Conservation (phyloP, 2,329 filamentous ascomycete genomes). For the Neurospora sp. region DNA sequence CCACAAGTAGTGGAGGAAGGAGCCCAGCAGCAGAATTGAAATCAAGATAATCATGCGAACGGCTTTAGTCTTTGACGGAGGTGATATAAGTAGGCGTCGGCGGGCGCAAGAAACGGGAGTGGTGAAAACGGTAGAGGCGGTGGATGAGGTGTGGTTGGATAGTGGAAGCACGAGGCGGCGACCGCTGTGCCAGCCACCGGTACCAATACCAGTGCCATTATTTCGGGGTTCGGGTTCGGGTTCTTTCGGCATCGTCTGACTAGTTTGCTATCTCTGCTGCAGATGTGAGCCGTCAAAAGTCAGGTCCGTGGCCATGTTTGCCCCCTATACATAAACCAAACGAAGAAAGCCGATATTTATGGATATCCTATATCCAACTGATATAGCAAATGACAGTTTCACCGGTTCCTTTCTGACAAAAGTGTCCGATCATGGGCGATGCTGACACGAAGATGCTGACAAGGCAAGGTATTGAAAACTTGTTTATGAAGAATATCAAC, state of each 20-base stretch:
- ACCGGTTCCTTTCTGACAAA: background rate
- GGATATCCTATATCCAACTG: background rate
- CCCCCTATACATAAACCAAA: background rate
- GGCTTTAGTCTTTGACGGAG: slow-evolving; percentile 12
- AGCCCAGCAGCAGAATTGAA: slow-evolving; percentile 26
- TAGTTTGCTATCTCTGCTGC: background rate
- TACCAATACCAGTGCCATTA: background rate
- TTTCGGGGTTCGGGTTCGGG: background rate
- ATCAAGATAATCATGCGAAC: slow-evolving; percentile 29
- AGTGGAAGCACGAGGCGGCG: background rate
- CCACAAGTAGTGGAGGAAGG: slow-evolving; percentile 34
- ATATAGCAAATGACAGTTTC: background rate
- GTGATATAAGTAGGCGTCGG: background rate
- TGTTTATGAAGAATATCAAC: background rate
- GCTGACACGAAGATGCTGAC: background rate
- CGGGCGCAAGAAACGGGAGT: slow-evolving; percentile 1
- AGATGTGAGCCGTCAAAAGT: background rate
- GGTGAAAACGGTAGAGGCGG: background rate
- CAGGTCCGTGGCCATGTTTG: background rate
- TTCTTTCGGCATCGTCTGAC: background rate
- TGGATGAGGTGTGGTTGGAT: background rate
- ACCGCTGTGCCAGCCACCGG: background rate
- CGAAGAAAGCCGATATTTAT: background rate
- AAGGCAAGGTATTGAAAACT: background rate
- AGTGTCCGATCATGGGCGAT: background rate